A percentile compares a stretch with the other conserved stretches of the same genome.
These are phyloP conservation scores for Danielia reshetovae DNA, from an alignment of 805 yeast species.

Conservation along the genomic window DNA sequence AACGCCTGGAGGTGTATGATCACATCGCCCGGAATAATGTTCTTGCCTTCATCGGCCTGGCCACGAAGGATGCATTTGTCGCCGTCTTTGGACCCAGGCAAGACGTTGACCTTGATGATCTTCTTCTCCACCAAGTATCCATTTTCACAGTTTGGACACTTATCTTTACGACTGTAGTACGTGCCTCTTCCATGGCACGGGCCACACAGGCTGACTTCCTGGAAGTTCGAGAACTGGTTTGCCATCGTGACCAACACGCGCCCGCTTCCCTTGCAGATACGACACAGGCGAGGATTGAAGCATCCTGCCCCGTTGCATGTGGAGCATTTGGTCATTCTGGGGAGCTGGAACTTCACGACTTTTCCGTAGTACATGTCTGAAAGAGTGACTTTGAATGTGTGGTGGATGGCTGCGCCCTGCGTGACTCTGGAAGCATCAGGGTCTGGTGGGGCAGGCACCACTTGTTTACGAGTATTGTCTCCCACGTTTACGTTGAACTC, in stretches of 20 bases:
- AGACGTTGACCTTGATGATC: constrained; percentile 48
- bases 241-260: constrained; percentile 44
- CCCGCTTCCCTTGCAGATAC: constrained; percentile 43
- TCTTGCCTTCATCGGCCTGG: constrained; percentile 62
- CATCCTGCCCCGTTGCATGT: constrained; percentile 55
- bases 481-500: constrained; percentile 1
- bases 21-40: constrained; percentile 64
- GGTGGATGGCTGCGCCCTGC: constrained; percentile 45
- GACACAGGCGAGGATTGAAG: constrained; percentile 29
- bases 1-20: constrained; percentile 48
- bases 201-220: constrained; percentile 29
- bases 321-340: constrained; percentile 46
- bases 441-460: constrained; percentile 7
- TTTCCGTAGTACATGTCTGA: constrained; percentile 60
- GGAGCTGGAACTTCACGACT: constrained; percentile 49
- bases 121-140: constrained; percentile 47
- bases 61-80: constrained; percentile 51
- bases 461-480: neutral
- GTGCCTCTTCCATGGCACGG: constrained; percentile 36
- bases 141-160: constrained; percentile 22
- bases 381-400: constrained; percentile 48
- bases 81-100: constrained; percentile 53
- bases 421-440: neutral
- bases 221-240: constrained; percentile 37
- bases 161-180: constrained; percentile 18